phyloP scores from a whole-genome alignment of 257 asterid genomes.

The Cruciata laevipes region DNA sequence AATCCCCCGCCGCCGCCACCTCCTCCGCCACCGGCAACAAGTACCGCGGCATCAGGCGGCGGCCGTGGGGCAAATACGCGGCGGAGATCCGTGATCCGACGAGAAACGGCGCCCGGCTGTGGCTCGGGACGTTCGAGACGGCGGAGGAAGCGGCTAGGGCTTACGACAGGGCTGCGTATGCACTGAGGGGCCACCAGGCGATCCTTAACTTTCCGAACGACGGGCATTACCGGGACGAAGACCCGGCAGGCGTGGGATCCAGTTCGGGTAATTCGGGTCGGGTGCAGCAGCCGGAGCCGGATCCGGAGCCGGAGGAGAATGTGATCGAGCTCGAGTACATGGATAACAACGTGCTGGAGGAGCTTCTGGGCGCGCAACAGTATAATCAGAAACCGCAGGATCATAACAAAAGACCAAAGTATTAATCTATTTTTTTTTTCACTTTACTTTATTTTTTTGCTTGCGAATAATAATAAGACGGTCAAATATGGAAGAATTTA shows the following conservation, averaged over 20 bases:
- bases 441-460: neutral
- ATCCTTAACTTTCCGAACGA: conserved; percentile 77
- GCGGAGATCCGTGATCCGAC: conserved; percentile 84
- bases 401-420: conserved; percentile 20
- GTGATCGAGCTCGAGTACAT: conserved; percentile 60
- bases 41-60: conserved; percentile 63
- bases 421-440: neutral
- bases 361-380: conserved; percentile 45
- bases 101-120: conserved; percentile 56
- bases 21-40: conserved; percentile 18
- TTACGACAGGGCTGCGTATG: conserved; percentile 73
- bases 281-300: neutral
- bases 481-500: neutral
- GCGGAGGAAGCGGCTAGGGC: conserved; percentile 85
- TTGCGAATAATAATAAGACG: neutral
- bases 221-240: conserved; percentile 30
- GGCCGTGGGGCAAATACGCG: conserved; percentile 90
- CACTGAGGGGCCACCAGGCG: conserved; percentile 78
- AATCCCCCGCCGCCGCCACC: neutral
- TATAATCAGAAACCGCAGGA: conserved; percentile 14
- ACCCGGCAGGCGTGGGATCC: neutral
- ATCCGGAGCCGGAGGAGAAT: conserved; percentile 13
- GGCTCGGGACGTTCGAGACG: conserved; percentile 81
- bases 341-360: conserved; percentile 65
- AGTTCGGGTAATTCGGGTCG: neutral